A percentile compares a stretch with the other conserved stretches of the same genome.
Evolutionary conservation across 2,329 filamentous ascomycete species (phyloP).

Genomic region (Stemphylium vesicarium): DNA sequence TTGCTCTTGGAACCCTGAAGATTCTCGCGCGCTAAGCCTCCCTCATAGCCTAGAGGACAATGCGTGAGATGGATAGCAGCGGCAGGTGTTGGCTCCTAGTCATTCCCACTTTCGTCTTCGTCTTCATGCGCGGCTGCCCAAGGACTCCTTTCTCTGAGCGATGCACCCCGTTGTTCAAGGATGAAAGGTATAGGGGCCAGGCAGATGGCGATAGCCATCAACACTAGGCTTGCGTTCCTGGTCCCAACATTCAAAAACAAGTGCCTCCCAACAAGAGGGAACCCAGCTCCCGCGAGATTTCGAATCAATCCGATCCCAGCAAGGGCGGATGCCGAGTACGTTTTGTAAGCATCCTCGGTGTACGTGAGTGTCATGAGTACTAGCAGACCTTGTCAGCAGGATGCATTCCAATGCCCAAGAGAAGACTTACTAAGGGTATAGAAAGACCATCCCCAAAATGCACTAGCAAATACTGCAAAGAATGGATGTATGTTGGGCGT

Average conservation of each 20-base stretch:
- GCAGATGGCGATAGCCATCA: conserved; percentile 36
- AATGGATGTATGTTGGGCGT: conserved; percentile 42
- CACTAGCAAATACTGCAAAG: conserved; percentile 57
- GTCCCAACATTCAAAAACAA: conserved; percentile 42
- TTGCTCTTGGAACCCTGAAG: not conserved
- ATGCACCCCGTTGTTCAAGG: conserved; percentile 41
- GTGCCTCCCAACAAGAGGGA: conserved; percentile 40
- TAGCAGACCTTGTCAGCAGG: not conserved
- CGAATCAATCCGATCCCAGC: conserved; percentile 50
- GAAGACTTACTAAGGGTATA: conserved; percentile 52
- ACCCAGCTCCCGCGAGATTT: conserved; percentile 47
- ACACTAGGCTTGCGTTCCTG: conserved; percentile 38
- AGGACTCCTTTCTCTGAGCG: conserved; percentile 46
- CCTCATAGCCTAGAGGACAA: not conserved
- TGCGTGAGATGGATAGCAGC: not conserved
- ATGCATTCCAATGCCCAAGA: not conserved
- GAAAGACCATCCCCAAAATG: conserved; percentile 59
- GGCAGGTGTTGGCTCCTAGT: not conserved
- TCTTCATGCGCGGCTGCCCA: conserved; percentile 50
- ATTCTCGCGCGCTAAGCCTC: not conserved
- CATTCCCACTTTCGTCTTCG: conserved; percentile 29
- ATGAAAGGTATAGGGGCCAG: conserved; percentile 45
- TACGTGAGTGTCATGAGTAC: conserved; percentile 58
- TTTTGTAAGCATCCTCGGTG: conserved; percentile 58
- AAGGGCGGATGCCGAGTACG: conserved; percentile 52